Evolutionary conservation across 768 basidiomycete genomes (phyloP), one percentile per base, ranked within the genome.

Genomic region (Tephrocybe rancida): DNA sequence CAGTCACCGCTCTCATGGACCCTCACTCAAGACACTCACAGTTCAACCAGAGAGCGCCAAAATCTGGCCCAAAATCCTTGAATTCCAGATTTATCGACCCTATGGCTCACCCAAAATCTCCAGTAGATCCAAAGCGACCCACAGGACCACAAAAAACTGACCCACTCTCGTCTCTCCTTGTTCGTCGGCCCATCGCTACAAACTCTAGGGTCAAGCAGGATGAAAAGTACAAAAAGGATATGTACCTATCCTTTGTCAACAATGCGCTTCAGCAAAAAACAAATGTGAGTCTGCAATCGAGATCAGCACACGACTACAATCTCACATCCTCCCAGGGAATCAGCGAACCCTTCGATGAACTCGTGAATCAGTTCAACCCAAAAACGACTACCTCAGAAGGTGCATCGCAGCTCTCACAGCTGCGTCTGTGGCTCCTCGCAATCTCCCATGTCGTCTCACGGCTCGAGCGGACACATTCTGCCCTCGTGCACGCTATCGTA

Each of bases 361-460:
- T 99, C 27, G 86, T 98, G 5, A 79, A 86, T 50, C 92, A 95
- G 59, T 98, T 99, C 68, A 84, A 83, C 59, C 70, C 74, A 10
- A 82, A 80, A 56, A 71, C 70, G 14, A 67, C 67, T 1, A 48
- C 61, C 13, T 54, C 46, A 7, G 67, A 71, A 37, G 59, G 57
- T 18, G 63, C 67, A 8, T 76, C 77, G 2, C 74, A 78, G 57
- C 73, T 78, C 18, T 61, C 77, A 0, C 84, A 92, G 59, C 71
- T 95, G 42, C 84, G 88, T 10, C 73, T 86, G 5, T 95, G 91
- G 90, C 80, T 99, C 26, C 78, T 86, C 26, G 92, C 94, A 0
- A 79, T 99, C 24, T 90, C 92, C 0, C 92, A 98, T 64, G 91
- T 94, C 55, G 92, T 98, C 50, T 95, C 94, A 22, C 83, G 92